Evolutionary conservation across 225 moss, liverwort and hornwort species (phyloP), one percentile per base, ranked within the genome.

Genomic region (Antitrichia curtipendula): DNA sequence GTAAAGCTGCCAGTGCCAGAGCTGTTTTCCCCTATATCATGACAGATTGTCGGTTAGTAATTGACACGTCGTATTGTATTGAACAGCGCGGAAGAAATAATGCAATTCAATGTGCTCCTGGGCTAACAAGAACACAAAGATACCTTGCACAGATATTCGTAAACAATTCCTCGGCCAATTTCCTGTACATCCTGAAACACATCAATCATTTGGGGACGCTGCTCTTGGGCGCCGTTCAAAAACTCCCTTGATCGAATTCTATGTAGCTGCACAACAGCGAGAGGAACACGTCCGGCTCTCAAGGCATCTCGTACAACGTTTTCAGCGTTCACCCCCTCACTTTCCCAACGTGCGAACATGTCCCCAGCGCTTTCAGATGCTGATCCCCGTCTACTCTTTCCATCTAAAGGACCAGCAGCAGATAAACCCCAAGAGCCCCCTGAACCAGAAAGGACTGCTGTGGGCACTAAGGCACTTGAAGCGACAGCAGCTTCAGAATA

Each of bases 341-440:
- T 94, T 89, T 97, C 95, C 99, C 99, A 99, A 38, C 99, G 93
- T 40, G 94, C 91, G 86, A 99, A 94, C 99, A 99, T 97, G 68
- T 99, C 99, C 65, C 93, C 94, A 80, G 99, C 94, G 89, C 95
- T 99, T 90, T 99, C 99, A 66, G 93, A 88, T 83, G 91, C 82
- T 83, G 92, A 89, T 82, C 91, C 92, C 57, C 89, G 93, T 85
- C 91, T 94, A 89, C 53, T 84, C 90, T 89, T 94, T 69, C 91
- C 91, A 86, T 91, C 92, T 56, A 43, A n/a, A 52, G 81, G 36
- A 81, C 89, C 88, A 81, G 89, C 88, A 66, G 93, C 87, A 84
- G 94, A 89, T 83, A 91, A 80, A 88, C 94, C 95, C 95, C 96
- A 94, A 50, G 93, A 90, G 90, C 89, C 73, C 62, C 92, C 96